phyloP scores from a whole-genome alignment of 2,329 filamentous ascomycete species.

The Cyphellophora attinorum region DNA sequence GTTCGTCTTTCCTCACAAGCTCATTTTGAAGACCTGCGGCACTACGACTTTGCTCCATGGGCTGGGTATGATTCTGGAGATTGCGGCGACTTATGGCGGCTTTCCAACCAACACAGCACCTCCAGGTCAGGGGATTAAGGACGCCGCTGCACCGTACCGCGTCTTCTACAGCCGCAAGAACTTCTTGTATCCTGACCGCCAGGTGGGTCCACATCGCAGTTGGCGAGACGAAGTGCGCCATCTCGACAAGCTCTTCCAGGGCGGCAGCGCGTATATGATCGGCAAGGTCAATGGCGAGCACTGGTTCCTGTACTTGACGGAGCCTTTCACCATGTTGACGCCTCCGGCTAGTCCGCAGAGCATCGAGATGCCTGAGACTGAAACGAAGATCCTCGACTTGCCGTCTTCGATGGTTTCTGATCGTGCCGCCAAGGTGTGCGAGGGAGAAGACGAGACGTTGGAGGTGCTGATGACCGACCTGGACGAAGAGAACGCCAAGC shows the following conservation, averaged over 20 bases:
- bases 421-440: constrained; percentile 16
- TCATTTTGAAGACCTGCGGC: constrained; percentile 96
- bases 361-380: constrained; percentile 40
- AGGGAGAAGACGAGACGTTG: constrained; percentile 40
- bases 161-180: constrained; percentile 99
- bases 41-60: constrained; percentile 90
- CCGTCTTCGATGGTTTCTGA: constrained; percentile 28
- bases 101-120: constrained; percentile 71
- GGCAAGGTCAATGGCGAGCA: constrained; percentile 99
- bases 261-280: constrained; percentile 97
- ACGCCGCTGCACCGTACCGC: constrained; percentile 79
- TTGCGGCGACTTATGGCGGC: constrained; percentile 78
- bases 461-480: constrained; percentile 62
- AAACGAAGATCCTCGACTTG: constrained; percentile 50
- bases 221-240: constrained; percentile 95
- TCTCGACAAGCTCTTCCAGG: constrained; percentile 81
- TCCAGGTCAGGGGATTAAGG: constrained; percentile 55
- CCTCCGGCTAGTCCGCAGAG: constrained; percentile 64
- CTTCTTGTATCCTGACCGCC: constrained; percentile 89
- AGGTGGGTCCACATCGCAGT: constrained; percentile 88
- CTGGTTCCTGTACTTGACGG: constrained; percentile 96
- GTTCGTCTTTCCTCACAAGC: constrained; percentile 99
- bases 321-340: constrained; percentile 68
- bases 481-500: constrained; percentile 55
- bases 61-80: constrained; percentile 81